phyloP scores from a whole-genome alignment of 2,329 filamentous ascomycete genomes.

The Clonostachys solani region DNA sequence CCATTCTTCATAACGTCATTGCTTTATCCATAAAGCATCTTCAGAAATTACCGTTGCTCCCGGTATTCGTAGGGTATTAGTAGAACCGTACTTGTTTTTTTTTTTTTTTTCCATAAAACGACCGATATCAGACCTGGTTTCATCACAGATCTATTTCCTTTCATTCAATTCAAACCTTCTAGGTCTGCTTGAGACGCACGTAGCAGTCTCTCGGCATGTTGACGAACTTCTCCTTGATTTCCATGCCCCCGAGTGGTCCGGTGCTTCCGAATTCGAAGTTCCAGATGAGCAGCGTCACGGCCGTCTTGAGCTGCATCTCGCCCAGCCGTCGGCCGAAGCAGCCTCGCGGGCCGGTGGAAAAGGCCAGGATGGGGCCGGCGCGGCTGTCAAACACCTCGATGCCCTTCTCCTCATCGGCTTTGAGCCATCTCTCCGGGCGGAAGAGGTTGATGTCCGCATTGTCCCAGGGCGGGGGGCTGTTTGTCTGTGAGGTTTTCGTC shows the following conservation, averaged over 20 bases:
- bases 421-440: constrained; percentile 55
- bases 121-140: too few species aligned
- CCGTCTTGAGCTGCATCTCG: constrained; percentile 25
- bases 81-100: too few species aligned
- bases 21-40: too few species aligned
- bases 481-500: constrained; percentile 6
- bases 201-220: constrained; percentile 18
- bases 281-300: constrained; percentile 29
- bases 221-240: constrained; percentile 12
- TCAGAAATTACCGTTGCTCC: too few species aligned
- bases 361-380: constrained; percentile 27
- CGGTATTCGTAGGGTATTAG: too few species aligned
- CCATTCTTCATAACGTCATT: too few species aligned
- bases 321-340: constrained; percentile 33
- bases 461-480: constrained; percentile 19
- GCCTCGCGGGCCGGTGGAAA: constrained; percentile 26
- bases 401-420: neutral
- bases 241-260: constrained; percentile 4
- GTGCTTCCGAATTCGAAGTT: constrained; percentile 23
- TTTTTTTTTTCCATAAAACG: too few species aligned
- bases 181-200: constrained; percentile 9
- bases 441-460: constrained; percentile 82
- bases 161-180: too few species aligned
- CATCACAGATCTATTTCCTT: too few species aligned
- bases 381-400: constrained; percentile 15